These are phyloP conservation scores for Exobasidium rhododendri DNA, from an alignment of 1,284 basidiomycete species.

Conservation along the genomic window DNA sequence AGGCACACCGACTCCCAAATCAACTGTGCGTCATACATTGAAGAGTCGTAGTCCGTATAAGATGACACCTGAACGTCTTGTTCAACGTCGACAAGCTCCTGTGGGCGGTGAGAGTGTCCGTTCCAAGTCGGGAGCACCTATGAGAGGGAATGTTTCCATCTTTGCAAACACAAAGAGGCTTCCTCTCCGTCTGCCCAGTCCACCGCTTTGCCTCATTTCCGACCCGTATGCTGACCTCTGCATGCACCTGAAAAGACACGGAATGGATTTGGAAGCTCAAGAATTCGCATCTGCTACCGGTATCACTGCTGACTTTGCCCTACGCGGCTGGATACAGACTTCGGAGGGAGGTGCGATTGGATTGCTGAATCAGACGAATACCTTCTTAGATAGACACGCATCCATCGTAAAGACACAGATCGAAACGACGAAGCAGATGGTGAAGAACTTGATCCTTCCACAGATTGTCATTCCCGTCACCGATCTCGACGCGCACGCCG, in stretches of 20 bases:
- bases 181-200: conserved; percentile 15
- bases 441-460: not conserved
- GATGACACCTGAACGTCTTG: not conserved
- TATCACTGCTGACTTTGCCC: conserved; percentile 14
- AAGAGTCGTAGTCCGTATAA: not conserved
- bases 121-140: not conserved
- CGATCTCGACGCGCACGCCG: not conserved
- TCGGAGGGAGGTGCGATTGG: conserved; percentile 9
- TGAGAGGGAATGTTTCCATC: not conserved
- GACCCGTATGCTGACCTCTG: conserved; percentile 17
- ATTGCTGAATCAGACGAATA: conserved; percentile 16
- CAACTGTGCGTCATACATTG: not conserved
- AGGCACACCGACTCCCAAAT: not conserved
- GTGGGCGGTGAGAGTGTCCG: not conserved
- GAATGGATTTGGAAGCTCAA: conserved; percentile 8
- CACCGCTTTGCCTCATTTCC: conserved; percentile 12
- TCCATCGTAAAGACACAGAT: not conserved
- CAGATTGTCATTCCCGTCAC: conserved; percentile 4
- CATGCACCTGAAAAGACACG: conserved; percentile 14
- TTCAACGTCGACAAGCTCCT: not conserved
- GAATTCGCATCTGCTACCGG: conserved; percentile 5
- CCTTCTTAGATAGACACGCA: conserved; percentile 9
- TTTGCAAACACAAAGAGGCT: conserved; percentile 4
- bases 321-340: conserved; percentile 7
- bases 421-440: not conserved